Base-by-base conservation (phyloP, 2,329 filamentous ascomycete genomes). In the Cladosporium sp. region DNA sequence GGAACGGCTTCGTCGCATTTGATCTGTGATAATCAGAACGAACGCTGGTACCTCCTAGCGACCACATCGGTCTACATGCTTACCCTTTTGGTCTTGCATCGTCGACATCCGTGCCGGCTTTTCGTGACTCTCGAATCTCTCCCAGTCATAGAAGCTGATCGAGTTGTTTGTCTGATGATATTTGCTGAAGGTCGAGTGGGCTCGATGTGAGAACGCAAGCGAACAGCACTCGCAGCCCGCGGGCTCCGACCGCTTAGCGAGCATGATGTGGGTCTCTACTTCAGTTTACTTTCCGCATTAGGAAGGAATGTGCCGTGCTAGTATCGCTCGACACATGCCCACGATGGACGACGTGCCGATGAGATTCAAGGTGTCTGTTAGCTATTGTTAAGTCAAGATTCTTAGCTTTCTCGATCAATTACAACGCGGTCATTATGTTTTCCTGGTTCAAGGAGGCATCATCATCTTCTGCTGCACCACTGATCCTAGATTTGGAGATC, bases 1-100 rank as follows among this genome's bases (percentile, higher is more conserved):
- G 60, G 60, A 9, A 40, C 43, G 5, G 50, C 52, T 42, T 61
- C 60, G 50, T 61, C 60, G 51, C 60, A 61, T 51, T 61, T 61
- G n/a, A 61, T 43, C 60, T 59, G 36, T 19, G 25, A 39, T 3
- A 6, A 17, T 40, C 17, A 50, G 20, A 14, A 37, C 20, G 45
- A 25, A 37, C 11, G n/a, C 28, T 8, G 3, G 28, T 1, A n/a
- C n/a, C n/a, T n/a, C n/a, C n/a, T n/a, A 17, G 15, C 19, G 5
- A 17, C 9, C 12, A 25, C 22, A 2, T 17, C 15, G 22, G 25
- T 28, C n/a, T 28, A 25, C n/a, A 55, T 34, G 8, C 51, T 12
- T 34, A 55, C 51, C 22, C 51, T 43, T 36, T 45, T 55, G 38
- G 42, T 17, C 17, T 37, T 55, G 25, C 51, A 55, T 36, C 42